These are phyloP conservation scores for Ophiosphaerella korrae DNA, from an alignment of 2,329 filamentous ascomycete species.

Conservation along the genomic window DNA sequence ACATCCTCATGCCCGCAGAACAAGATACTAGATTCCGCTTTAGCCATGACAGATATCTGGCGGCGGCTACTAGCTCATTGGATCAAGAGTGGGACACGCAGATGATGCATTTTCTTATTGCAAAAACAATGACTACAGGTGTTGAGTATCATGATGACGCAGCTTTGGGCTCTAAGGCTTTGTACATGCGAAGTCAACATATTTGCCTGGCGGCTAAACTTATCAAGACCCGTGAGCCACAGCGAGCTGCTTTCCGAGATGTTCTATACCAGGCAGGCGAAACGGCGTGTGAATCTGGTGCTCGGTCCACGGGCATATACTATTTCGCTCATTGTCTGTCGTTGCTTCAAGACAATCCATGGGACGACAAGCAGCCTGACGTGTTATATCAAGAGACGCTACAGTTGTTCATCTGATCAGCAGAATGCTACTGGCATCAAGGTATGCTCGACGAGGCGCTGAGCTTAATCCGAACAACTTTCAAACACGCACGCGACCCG, in stretches of 20 bases:
- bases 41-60: constrained; percentile 83
- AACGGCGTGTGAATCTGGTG: constrained; percentile 79
- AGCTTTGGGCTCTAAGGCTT: constrained; percentile 52
- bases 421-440: constrained; percentile 83
- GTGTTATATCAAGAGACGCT: constrained; percentile 86
- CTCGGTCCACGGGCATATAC: constrained; percentile 78
- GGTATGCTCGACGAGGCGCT: constrained; percentile 71
- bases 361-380: constrained; percentile 72
- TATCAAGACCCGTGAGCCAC: constrained; percentile 68
- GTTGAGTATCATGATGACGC: constrained; percentile 61
- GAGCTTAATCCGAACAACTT: constrained; percentile 70
- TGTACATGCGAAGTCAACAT: constrained; percentile 79
- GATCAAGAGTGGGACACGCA: constrained; percentile 61
- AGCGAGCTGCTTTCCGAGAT: constrained; percentile 71
- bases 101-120: constrained; percentile 87
- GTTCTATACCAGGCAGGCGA: constrained; percentile 80
- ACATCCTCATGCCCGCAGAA: constrained; percentile 79
- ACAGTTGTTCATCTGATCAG: constrained; percentile 70
- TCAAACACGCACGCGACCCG: constrained; percentile 70
- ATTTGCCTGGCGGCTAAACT: constrained; percentile 78
- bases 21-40: constrained; percentile 86
- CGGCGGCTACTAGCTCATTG: constrained; percentile 66
- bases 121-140: constrained; percentile 78
- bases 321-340: constrained; percentile 79
- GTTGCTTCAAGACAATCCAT: constrained; percentile 79